A percentile compares a stretch with the other conserved stretches of the same genome.
Evolutionary conservation across 2,329 filamentous ascomycete genomes (phyloP).

Genomic region (Cordyceps sp.): DNA sequence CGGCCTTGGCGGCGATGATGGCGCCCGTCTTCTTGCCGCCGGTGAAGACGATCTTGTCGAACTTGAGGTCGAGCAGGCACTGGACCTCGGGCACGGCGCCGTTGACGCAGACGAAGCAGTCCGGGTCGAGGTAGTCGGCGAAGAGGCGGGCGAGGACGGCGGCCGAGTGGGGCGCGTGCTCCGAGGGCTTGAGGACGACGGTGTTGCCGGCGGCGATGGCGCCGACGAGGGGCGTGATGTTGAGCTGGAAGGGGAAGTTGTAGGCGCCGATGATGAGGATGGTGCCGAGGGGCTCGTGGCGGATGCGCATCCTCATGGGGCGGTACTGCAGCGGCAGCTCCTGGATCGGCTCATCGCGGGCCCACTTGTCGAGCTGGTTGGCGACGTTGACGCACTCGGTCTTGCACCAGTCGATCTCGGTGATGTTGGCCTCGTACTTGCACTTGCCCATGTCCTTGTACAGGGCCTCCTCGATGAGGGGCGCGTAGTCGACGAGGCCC

Average conservation of each 20-base stretch:
- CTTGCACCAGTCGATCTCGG: constrained; percentile 63
- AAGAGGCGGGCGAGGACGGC: constrained; percentile 68
- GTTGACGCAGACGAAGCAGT: constrained; percentile 63
- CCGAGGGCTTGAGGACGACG: constrained; percentile 78
- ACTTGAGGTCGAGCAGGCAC: constrained; percentile 70
- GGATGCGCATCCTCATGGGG: constrained; percentile 55
- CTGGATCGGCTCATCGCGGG: constrained; percentile 59
- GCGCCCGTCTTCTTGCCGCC: constrained; percentile 64
- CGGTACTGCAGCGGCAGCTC: constrained; percentile 55
- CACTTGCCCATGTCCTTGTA: constrained; percentile 66
- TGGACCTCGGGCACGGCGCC: constrained; percentile 69
- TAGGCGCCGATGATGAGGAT: constrained; percentile 80
- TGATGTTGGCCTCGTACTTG: constrained; percentile 53
- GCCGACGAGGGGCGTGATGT: constrained; percentile 63
- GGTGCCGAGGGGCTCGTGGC: constrained; percentile 75
- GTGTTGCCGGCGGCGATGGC: constrained; percentile 90
- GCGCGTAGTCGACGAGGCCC: constrained; percentile 66
- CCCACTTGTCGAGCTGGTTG: constrained; percentile 65
- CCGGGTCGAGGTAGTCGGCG: constrained; percentile 57
- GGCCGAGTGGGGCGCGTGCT: constrained; percentile 60
- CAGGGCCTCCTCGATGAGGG: constrained; percentile 58
- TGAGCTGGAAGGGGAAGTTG: constrained; percentile 83
- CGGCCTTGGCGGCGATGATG: constrained; percentile 80
- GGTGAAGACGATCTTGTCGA: constrained; percentile 98
- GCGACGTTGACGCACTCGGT: constrained; percentile 68